phyloP scores from a whole-genome alignment of 129 eudicot species.

The Calendula officinalis region DNA sequence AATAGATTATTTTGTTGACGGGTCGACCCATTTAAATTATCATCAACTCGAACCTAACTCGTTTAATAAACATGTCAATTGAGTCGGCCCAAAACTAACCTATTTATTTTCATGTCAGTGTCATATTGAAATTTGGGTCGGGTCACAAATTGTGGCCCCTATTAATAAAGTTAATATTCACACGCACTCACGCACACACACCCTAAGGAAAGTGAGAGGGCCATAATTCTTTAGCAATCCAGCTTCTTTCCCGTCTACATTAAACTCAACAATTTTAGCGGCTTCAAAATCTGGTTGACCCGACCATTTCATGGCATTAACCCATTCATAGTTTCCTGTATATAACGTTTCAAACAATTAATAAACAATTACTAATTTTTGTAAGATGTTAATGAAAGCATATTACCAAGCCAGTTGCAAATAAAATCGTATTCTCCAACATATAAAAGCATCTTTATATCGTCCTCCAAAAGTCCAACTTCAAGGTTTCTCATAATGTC shows the following conservation, averaged over 20 bases:
- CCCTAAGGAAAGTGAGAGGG: constrained; percentile 66
- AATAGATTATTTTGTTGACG: too few species aligned
- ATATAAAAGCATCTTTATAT: constrained; percentile 58
- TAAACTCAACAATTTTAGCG: constrained; percentile 35
- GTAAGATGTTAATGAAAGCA: constrained; percentile 2
- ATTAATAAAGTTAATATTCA: too few species aligned
- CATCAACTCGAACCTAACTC: too few species aligned
- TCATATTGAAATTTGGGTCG: too few species aligned
- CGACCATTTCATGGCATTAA: constrained; percentile 68
- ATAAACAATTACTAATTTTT: too few species aligned
- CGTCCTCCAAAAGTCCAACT: constrained; percentile 70
- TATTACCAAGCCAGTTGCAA: constrained; percentile 78
- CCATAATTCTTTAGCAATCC: constrained; percentile 51
- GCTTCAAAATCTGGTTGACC: constrained; percentile 47
- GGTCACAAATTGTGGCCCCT: too few species aligned
- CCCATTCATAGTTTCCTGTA: constrained; percentile 76
- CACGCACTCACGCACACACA: constrained; percentile 4
- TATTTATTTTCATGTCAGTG: too few species aligned
- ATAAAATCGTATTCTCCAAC: constrained; percentile 72
- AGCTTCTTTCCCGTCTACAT: constrained; percentile 49
- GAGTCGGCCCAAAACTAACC: too few species aligned
- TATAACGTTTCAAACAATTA: constrained; percentile 2
- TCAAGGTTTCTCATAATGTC: constrained; percentile 83
- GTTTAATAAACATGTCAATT: too few species aligned
- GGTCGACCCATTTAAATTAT: too few species aligned